These are phyloP conservation scores for Talaromyces amestolkiae DNA, from an alignment of 2,329 filamentous ascomycete species.

Conservation along the genomic window DNA sequence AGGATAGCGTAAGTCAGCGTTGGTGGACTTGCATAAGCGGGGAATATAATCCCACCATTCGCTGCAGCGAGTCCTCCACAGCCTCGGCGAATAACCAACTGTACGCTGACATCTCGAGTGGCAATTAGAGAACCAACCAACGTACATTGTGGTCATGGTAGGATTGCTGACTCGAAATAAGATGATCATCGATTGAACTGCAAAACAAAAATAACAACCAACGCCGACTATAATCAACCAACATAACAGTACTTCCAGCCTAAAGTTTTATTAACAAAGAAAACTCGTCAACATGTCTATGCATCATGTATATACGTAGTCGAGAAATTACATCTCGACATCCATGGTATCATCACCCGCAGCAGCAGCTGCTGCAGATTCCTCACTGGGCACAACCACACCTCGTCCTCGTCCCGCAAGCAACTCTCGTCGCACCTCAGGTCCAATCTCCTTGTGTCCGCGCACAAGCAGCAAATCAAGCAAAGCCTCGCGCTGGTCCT, in stretches of 20 bases:
- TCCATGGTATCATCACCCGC: slow-evolving; percentile 91
- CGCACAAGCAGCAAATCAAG: slow-evolving; percentile 81
- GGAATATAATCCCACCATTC: slow-evolving; percentile 3
- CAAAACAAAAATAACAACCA: neutral
- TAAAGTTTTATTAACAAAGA: slow-evolving; percentile 15
- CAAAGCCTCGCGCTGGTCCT: slow-evolving; percentile 88
- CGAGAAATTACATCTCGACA: slow-evolving; percentile 48
- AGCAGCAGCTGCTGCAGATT: slow-evolving; percentile 59
- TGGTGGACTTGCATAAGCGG: neutral
- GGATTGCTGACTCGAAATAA: neutral
- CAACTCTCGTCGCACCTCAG: slow-evolving; percentile 85
- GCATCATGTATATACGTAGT: neutral
- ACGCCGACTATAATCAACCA: slow-evolving; percentile 11
- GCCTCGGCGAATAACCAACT: neutral
- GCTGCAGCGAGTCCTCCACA: neutral
- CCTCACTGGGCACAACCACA: slow-evolving; percentile 51
- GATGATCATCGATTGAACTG: neutral
- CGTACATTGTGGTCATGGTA: neutral
- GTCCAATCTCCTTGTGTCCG: slow-evolving; percentile 83
- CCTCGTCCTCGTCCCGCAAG: slow-evolving; percentile 84
- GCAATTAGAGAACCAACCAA: neutral
- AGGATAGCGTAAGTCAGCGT: neutral
- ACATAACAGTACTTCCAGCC: slow-evolving; percentile 4
- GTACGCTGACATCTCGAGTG: neutral
- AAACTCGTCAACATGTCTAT: slow-evolving; percentile 24